phyloP scores from a whole-genome alignment of 768 basidiomycete species.

The Suillus luteus region DNA sequence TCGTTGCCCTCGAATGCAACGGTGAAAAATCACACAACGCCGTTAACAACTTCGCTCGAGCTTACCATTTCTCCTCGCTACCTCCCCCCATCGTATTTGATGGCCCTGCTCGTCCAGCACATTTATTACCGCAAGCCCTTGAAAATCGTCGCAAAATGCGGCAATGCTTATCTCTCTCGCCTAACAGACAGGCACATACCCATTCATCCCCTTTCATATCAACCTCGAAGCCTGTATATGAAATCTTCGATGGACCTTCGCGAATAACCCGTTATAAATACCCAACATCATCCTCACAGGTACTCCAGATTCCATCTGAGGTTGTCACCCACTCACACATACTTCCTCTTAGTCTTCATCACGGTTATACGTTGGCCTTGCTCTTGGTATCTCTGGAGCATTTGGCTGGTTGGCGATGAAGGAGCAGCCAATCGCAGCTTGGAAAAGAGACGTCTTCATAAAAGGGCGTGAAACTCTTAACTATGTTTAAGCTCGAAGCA shows the following conservation, averaged over 20 bases:
- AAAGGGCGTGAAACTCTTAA: not conserved
- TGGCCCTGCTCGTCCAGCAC: constrained; percentile 45
- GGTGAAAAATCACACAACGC: constrained; percentile 8
- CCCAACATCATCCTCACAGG: constrained; percentile 16
- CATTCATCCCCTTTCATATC: constrained; percentile 18
- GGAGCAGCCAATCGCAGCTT: constrained; percentile 11
- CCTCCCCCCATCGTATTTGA: constrained; percentile 50
- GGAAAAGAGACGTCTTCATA: not conserved
- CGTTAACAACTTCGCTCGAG: constrained; percentile 21
- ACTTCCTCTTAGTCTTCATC: constrained; percentile 1
- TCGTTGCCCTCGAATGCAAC: constrained; percentile 16
- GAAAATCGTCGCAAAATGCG: constrained; percentile 18
- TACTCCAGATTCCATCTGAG: constrained; percentile 14
- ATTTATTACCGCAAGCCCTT: constrained; percentile 20
- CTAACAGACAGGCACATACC: constrained; percentile 14
- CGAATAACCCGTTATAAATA: constrained; percentile 27
- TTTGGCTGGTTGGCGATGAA: constrained; percentile 26
- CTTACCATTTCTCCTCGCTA: constrained; percentile 27
- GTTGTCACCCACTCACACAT: not conserved
- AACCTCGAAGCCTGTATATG: constrained; percentile 35
- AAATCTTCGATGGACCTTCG: constrained; percentile 52
- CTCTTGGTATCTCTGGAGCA: constrained; percentile 24
- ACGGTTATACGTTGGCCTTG: constrained; percentile 15
- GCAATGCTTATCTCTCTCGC: constrained; percentile 8
- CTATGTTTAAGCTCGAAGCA: not conserved